Conservation (phyloP, 176 grass and related monocot genomes). For the Zea mays region DNA sequence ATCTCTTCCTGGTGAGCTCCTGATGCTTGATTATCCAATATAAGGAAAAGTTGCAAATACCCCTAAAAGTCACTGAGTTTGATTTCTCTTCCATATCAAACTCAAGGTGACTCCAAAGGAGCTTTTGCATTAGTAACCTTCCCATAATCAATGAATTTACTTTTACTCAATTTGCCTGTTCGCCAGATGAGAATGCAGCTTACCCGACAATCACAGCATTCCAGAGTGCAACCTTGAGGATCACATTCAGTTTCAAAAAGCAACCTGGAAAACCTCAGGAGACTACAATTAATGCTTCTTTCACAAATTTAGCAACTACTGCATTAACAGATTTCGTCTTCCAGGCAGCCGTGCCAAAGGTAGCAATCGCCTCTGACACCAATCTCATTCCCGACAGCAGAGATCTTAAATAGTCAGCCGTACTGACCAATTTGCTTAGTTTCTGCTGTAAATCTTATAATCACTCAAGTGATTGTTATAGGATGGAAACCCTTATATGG, state of each 20-base stretch:
- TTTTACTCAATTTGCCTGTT: conserved; percentile 34
- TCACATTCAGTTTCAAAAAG: conserved; percentile 78
- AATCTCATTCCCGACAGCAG: neutral
- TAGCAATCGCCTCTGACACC: conserved; percentile 34
- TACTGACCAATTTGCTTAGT: neutral
- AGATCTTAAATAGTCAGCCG: neutral
- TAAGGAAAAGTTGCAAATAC: neutral
- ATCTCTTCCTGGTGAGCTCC: conserved; percentile 54
- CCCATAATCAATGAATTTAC: conserved; percentile 4
- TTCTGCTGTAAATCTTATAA: conserved; percentile 16
- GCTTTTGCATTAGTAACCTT: neutral
- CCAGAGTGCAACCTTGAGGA: conserved; percentile 81
- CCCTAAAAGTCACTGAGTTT: conserved; percentile 8
- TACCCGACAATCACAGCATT: conserved; percentile 79
- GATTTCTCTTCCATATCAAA: neutral
- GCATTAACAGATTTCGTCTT: conserved; percentile 85
- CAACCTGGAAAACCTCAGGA: conserved; percentile 77
- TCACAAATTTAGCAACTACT: conserved; percentile 82
- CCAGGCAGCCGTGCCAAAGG: conserved; percentile 99
- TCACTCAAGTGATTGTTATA: conserved; percentile 5
- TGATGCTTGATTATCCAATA: conserved; percentile 32
- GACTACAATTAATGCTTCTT: conserved; percentile 64
- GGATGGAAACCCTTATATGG: no score
- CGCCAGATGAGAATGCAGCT: conserved; percentile 47
- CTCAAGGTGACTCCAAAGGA: neutral